Evolutionary conservation across 2,329 filamentous ascomycete species (phyloP), one percentile per base, ranked within the genome.

Genomic region (Xylariales sp.): DNA sequence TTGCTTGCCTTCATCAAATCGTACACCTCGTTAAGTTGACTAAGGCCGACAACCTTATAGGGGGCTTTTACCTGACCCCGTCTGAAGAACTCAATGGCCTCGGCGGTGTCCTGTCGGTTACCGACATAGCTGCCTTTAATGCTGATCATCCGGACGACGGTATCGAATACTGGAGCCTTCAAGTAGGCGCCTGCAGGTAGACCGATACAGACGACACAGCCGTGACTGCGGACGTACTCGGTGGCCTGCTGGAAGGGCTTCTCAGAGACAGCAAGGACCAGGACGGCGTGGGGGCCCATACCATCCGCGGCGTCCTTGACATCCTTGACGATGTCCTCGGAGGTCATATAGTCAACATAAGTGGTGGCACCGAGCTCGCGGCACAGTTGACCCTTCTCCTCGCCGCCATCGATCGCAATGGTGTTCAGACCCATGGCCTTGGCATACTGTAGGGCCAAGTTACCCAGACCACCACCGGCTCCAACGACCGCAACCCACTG

Each of bases 41-140:
- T 84, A 42, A 96, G 71, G 12, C 88, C 88, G 37, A 88, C 81
- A 6, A 78, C 77, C 82, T 95, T 94, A 77, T 76, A 93, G 6
- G 91, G 91, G 5, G 82, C 81, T 58, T 88, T 84, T 74, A 97
- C 90, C 47, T 93, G 67, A 13, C 91, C 91, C 16, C 85, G 76
- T 41, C 76, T 70, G 72, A 79, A 96, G 70, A 96, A 96, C 50
- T 96, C 90, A 45, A 97, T 72, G 3, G 91, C 90, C 70, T 97
- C 91, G 37, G 82, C 78, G 1, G 82, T 84, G 60, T 97, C 91
- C 59, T 85, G 81, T 50, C 91, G 79, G 71, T 95, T 96, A 41
- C 91, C 91, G 50, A 97, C 91, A 60, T 96, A 96, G 52, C 82
- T 88, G 44, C 90, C 90, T 71, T 87, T 87, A 73, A 97, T 96